phyloP scores from a whole-genome alignment of 2,329 filamentous ascomycete species.

The Neospermospora avenae region DNA sequence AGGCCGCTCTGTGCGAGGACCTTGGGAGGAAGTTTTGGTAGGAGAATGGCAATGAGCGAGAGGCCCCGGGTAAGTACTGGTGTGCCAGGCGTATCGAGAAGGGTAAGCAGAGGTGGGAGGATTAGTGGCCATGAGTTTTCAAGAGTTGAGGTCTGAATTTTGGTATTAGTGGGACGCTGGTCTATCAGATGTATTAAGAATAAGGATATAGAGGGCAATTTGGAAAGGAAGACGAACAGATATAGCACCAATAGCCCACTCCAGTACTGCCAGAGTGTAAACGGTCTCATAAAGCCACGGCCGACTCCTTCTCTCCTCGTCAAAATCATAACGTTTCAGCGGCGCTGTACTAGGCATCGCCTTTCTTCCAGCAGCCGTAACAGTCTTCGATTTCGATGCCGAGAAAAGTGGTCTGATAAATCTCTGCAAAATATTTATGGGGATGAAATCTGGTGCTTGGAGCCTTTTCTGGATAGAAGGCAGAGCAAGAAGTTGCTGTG shows the following conservation, averaged over 20 bases:
- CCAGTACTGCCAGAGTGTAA: slow-evolving; percentile 53
- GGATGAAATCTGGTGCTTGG: slow-evolving; percentile 41
- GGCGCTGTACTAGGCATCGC: slow-evolving; percentile 43
- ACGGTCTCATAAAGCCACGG: slow-evolving; percentile 59
- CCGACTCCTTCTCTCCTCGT: slow-evolving; percentile 44
- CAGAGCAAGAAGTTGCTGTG: slow-evolving; percentile 35
- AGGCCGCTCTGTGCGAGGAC: slow-evolving; percentile 62
- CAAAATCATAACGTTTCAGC: slow-evolving; percentile 36
- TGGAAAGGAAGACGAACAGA: slow-evolving; percentile 41
- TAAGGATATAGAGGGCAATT: background rate
- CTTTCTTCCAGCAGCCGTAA: slow-evolving; percentile 57
- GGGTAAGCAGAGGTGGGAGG: slow-evolving; percentile 65
- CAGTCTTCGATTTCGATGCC: slow-evolving; percentile 47
- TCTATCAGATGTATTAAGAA: background rate
- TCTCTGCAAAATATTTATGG: slow-evolving; percentile 54
- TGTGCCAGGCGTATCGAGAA: slow-evolving; percentile 61
- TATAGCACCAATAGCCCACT: slow-evolving; percentile 56
- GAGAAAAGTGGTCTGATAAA: slow-evolving; percentile 68
- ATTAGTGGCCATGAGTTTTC: slow-evolving; percentile 63
- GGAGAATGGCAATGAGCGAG: slow-evolving; percentile 49
- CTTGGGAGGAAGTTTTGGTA: slow-evolving; percentile 47
- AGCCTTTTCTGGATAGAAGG: slow-evolving; percentile 14
- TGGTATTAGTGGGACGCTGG: background rate
- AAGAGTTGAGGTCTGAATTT: slow-evolving; percentile 41
- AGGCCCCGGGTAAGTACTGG: slow-evolving; percentile 55